Conservation (phyloP, 495 filamentous ascomycete genomes). For the Aspergillus asperescens region DNA sequence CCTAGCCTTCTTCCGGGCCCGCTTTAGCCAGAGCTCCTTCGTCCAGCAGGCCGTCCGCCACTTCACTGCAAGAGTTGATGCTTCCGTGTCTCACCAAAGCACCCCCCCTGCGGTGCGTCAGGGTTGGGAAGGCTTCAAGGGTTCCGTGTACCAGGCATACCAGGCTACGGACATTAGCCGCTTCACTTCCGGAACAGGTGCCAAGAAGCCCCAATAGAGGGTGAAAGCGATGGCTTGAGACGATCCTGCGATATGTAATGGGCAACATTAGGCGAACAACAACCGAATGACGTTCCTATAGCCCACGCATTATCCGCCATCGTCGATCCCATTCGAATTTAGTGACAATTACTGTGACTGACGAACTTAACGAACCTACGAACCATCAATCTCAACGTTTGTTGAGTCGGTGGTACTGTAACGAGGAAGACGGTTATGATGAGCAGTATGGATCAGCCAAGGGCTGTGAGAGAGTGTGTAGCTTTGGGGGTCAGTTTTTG, state of each 20-base stretch:
- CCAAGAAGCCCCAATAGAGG: slow-evolving; percentile 56
- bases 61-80: slow-evolving; percentile 70
- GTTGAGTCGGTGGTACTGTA: neutral
- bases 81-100: slow-evolving; percentile 75
- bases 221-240: neutral
- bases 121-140: slow-evolving; percentile 80
- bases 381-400: neutral
- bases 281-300: neutral
- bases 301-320: neutral
- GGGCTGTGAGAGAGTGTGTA: neutral
- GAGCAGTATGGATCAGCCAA: neutral
- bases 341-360: slow-evolving; percentile 2
- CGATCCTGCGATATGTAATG: neutral
- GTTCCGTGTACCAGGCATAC: slow-evolving; percentile 61
- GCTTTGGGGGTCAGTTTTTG: slow-evolving; percentile 4
- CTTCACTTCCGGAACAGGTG: slow-evolving; percentile 53
- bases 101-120: slow-evolving; percentile 79
- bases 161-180: slow-evolving; percentile 71
- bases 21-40: slow-evolving; percentile 86
- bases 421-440: slow-evolving; percentile 5
- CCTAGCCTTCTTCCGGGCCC: slow-evolving; percentile 84
- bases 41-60: slow-evolving; percentile 75
- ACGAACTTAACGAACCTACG: slow-evolving; percentile 7
- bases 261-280: neutral
- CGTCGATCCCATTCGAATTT: neutral